Percentiles rank a stretch among this genome's conserved stretches.
Conservation (phyloP, 1,139 yeast genomes). For the Barnettozyma hawaiiensis region DNA sequence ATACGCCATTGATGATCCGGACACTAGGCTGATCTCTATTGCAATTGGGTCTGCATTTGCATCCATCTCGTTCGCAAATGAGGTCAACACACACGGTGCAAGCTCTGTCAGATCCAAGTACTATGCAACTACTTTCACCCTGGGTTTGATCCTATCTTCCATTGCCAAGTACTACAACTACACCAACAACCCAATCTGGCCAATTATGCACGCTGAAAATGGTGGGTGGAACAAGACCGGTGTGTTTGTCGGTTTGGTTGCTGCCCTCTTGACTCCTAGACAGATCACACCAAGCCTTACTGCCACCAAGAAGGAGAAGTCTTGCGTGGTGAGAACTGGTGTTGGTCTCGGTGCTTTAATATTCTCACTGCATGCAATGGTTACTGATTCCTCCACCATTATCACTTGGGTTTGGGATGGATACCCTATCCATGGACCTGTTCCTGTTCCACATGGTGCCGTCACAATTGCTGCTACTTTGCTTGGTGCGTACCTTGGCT, state of each 20-base stretch:
- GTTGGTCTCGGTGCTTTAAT: conserved; percentile 74
- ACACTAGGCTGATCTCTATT: conserved; percentile 55
- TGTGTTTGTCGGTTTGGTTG: conserved; percentile 55
- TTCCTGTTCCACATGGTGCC: conserved; percentile 85
- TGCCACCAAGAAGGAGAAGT: conserved; percentile 16
- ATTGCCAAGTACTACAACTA: conserved; percentile 69
- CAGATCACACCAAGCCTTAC: conserved; percentile 9
- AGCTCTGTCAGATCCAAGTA: conserved; percentile 14
- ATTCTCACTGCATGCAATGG: conserved; percentile 66
- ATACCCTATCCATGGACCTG: conserved; percentile 79
- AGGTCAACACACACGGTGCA: conserved; percentile 42
- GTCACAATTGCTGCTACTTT: conserved; percentile 56
- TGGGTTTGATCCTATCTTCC: conserved; percentile 72
- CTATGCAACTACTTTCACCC: conserved; percentile 55
- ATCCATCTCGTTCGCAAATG: conserved; percentile 57
- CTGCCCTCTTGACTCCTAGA: conserved; percentile 51
- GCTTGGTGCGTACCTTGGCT: conserved; percentile 49
- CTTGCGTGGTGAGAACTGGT: conserved; percentile 41
- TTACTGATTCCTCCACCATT: conserved; percentile 80
- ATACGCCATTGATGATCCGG: conserved; percentile 62
- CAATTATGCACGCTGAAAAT: conserved; percentile 77
- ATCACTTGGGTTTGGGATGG: conserved; percentile 96
- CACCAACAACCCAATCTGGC: conserved; percentile 95
- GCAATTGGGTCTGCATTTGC: conserved; percentile 65
- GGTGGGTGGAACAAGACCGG: conserved; percentile 86